Evolutionary conservation across 1,284 basidiomycete genomes (phyloP).

Genomic region (Cerioporus squamosus): DNA sequence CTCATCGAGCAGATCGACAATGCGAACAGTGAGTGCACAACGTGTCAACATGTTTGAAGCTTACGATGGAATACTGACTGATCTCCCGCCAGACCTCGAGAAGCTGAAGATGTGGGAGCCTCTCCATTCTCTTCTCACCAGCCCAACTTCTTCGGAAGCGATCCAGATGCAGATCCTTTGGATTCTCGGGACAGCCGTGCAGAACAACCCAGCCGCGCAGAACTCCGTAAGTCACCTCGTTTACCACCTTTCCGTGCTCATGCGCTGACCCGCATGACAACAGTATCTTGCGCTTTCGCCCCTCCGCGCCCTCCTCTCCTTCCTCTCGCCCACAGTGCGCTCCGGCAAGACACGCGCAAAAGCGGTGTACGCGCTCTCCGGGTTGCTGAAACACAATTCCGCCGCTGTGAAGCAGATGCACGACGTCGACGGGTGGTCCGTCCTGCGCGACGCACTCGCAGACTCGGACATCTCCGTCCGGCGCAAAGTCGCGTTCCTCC

Average conservation of each 20-base stretch:
- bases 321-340: conserved; percentile 57
- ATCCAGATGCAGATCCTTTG: conserved; percentile 83
- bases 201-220: conserved; percentile 95
- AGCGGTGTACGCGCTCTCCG: conserved; percentile 87
- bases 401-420: conserved; percentile 67
- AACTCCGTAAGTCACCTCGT: conserved; percentile 63
- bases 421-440: conserved; percentile 70
- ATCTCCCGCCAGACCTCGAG: conserved; percentile 65
- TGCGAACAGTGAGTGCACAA: conserved; percentile 73
- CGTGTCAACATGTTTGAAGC: not conserved
- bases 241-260: too few species aligned
- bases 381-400: conserved; percentile 83
- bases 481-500: conserved; percentile 85
- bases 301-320: conserved; percentile 66
- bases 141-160: conserved; percentile 55
- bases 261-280: too few species aligned
- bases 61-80: not conserved
- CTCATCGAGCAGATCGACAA: conserved; percentile 95
- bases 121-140: conserved; percentile 69
- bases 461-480: conserved; percentile 83
- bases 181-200: conserved; percentile 93
- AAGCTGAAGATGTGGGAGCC: conserved; percentile 88
- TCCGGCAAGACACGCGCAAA: conserved; percentile 72
- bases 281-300: conserved; percentile 80
- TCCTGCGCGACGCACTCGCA: conserved; percentile 63